Evolutionary conservation across 176 grass and related monocot species (phyloP), one percentile per base, ranked within the genome.

Genomic region (Pontederia crassipes): DNA sequence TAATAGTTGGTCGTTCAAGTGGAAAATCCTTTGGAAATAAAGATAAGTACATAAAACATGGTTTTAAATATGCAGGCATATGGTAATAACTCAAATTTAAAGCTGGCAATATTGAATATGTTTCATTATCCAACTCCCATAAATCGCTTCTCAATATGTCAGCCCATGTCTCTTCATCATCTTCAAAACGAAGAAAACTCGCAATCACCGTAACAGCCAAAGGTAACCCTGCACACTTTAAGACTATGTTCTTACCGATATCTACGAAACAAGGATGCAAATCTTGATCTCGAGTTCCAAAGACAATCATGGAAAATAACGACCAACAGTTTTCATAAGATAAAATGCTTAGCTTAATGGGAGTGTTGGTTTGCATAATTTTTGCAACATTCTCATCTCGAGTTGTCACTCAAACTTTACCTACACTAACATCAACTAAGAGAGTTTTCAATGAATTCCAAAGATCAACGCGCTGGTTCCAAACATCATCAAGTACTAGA

Each of bases 401-500:
- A 47, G 66, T 70, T 2, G 75, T 77, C 60, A 77, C 75, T 46
- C 63, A n/a, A 12, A 77, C 48, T 15, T 70, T 77, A 45, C 75
- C 75, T 2, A 3, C 32, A 8, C 28, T 24, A 11, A 65, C 65
- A 9, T 14, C 20, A 14, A 10, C 55, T 27, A 77, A 17, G 13
- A 70, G 11, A 62, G 49, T 45, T 27, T 27, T 77, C 75, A 77
- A 26, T 8, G 48, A 12, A 9, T 77, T 57, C 75, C 75, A 77
- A 15, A 50, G 48, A 27, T 70, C 66, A 0, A 12, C 12, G 35
- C 55, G 47, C 66, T 70, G 57, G 18, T 63, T 62, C 75, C 75
- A 77, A 13, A 77, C 57, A 49, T 77, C 75, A 49, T 77, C 75
- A 4, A 70, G 28, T 11, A 77, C 75, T 12, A 77, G 75, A 1